Evolutionary conservation across 2,329 filamentous ascomycete species (phyloP), one percentile per base, ranked within the genome.

Genomic region (Penicillium fuscoglaucum): DNA sequence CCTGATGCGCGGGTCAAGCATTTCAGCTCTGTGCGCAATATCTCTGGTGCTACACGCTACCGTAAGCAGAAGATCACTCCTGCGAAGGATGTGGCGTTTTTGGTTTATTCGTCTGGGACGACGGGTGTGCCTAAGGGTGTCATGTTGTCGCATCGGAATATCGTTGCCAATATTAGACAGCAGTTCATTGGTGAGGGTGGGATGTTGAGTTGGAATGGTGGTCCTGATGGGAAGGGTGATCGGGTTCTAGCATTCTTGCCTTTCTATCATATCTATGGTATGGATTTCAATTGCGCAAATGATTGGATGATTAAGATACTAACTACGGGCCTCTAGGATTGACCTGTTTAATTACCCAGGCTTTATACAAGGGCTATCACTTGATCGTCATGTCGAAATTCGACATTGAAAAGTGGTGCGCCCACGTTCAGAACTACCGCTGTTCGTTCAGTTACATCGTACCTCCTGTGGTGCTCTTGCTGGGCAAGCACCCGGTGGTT

Each of bases 81-180:
- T 0, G 81, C 83, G 50, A 87, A 86, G 57, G 91, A 96, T 70
- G 73, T 95, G 28, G 89, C 91, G 0, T 96, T 95, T 69, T 76
- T 97, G 57, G 91, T 96, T 0, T 97, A 96, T 74, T 91, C 88
- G 50, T 93, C 89, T 8, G 93, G 93, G 8, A 98, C 93, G 0
- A 97, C 93, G 0, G 93, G 93, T 2, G 79, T 92, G 51, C 93
- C 93, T 0, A 98, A 98, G 75, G 93, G 93, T 17, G 93, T 97
- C 15, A 90, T 91, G 84, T 80, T 97, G 33, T 89, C 86, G 8
- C 93, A 98, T 75, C 75, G 78, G 63, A 97, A 97, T 72, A 87
- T 96, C 59, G 84, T 96, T 12, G 79, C 90, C 59, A 96, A 96
- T 73, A 71, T 87, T 7, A 65, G 84, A 31, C 87, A 90, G 75